Base-by-base conservation (phyloP, 169 alveolate genomes). In the Plasmodium relictum region DNA sequence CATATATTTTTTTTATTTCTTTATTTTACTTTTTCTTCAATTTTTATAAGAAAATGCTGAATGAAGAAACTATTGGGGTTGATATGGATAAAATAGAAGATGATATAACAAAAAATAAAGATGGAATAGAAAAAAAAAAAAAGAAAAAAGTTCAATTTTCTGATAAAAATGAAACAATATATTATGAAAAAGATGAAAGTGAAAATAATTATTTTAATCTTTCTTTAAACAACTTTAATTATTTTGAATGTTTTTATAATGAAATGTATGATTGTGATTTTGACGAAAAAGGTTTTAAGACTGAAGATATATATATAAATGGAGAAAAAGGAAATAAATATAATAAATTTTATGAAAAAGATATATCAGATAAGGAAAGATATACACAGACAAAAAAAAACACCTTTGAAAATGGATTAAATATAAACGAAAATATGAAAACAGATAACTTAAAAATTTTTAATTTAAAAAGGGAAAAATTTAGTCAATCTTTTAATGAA, bases 111-210 rank as follows among this genome's bases (percentile, higher is more conserved):
- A 70, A 52, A 44, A 48, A 42, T n/a, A 37, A 39, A 9, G 56
- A 26, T 48, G 52, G 61, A 41, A 41, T 37, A 3, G 85, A 83
- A 31, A 70, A 83, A 83, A 83, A 68, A 41, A 83, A 74, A 58
- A 74, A 59, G 59, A 83, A 83, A 58, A 83, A 59, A 58, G 91
- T 83, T 7, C 91, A 83, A 52, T 83, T 83, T 83, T 83, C 91
- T 54, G 86, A 83, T 42, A 66, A 83, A 14, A 83, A 83, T 56
- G 91, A 83, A 83, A 83, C 91, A 4, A 68, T 83, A 69, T 83
- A 83, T 83, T 83, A 83, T 56, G 91, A 83, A 45, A 83, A 83
- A 18, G 91, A 83, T 73, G 91, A 83, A 83, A 83, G 42, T 69
- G 91, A 83, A 83, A 66, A 83, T 37, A 83, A 62, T 45, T 83